Evolutionary conservation across 2,329 filamentous ascomycete species (phyloP).

Genomic region (Aurifilum marmelostoma): DNA sequence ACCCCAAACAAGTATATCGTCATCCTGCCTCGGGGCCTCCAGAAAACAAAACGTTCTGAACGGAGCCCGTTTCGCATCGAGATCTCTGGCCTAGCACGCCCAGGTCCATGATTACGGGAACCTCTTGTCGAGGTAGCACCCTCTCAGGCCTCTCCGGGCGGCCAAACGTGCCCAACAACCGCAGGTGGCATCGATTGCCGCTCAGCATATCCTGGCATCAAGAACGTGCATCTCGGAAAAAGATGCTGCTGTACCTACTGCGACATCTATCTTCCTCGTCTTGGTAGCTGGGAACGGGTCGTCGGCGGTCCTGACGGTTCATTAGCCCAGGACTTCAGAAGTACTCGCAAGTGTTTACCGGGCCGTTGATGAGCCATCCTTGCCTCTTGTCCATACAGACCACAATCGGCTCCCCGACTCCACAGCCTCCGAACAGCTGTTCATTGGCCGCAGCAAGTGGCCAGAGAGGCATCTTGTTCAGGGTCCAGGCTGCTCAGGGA

Average conservation of each 20-base stretch:
- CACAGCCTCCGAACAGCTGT: background rate
- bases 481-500: background rate
- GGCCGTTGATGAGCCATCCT: background rate
- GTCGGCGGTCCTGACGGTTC: background rate
- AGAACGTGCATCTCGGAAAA: background rate
- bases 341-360: background rate
- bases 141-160: no score
- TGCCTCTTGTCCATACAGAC: no score
- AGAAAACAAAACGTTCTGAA: background rate
- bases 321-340: no score
- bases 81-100: background rate
- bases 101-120: background rate
- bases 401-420: background rate
- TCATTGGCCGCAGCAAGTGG: background rate
- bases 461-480: background rate
- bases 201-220: background rate
- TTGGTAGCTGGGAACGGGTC: background rate
- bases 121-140: background rate
- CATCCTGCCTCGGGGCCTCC: slow-evolving; percentile 1
- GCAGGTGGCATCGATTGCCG: background rate
- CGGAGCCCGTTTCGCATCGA: background rate
- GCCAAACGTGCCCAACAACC: background rate
- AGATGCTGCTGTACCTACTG: no score
- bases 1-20: background rate
- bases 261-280: no score